A percentile compares a stretch with the other conserved stretches of the same genome.
Conservation (phyloP, 495 filamentous ascomycete genomes). For the Penicillium atrosanguineum region DNA sequence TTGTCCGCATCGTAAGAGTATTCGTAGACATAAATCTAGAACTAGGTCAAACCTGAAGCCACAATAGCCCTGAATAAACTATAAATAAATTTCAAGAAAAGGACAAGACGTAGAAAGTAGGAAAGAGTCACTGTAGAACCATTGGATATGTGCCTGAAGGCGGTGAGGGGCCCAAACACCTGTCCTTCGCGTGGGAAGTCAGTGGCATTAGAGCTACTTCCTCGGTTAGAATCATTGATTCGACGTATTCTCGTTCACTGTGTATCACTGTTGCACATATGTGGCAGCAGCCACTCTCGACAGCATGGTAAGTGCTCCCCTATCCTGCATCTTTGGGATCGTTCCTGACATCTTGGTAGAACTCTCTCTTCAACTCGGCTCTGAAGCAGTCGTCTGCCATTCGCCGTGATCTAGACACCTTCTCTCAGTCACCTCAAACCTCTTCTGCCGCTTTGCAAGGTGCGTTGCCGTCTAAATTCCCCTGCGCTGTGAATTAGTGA, state of each 20-base stretch:
- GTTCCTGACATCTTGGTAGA: constrained; percentile 43
- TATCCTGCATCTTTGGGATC: background rate
- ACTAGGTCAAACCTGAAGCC: background rate
- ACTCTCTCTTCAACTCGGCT: constrained; percentile 92
- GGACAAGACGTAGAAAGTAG: no score
- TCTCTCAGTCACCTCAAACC: constrained; percentile 59
- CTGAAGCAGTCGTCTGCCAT: constrained; percentile 88
- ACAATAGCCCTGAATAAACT: background rate
- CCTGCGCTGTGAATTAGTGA: background rate
- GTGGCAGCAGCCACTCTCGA: constrained; percentile 5
- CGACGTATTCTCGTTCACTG: background rate
- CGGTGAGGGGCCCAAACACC: constrained; percentile 39
- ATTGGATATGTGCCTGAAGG: constrained; percentile 20
- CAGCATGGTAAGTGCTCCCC: constrained; percentile 18
- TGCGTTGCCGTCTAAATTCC: constrained; percentile 16
- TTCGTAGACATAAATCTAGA: no score
- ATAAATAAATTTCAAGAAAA: background rate
- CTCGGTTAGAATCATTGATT: background rate
- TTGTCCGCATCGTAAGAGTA: background rate
- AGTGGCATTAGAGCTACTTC: background rate
- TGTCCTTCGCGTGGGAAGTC: constrained; percentile 24
- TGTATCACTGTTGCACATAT: background rate
- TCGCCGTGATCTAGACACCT: constrained; percentile 75
- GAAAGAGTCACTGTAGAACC: background rate
- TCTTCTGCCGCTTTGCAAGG: constrained; percentile 66